Evolutionary conservation across 1,139 yeast species (phyloP), one percentile per base, ranked within the genome.

Genomic region (Candida tetrigidarum): DNA sequence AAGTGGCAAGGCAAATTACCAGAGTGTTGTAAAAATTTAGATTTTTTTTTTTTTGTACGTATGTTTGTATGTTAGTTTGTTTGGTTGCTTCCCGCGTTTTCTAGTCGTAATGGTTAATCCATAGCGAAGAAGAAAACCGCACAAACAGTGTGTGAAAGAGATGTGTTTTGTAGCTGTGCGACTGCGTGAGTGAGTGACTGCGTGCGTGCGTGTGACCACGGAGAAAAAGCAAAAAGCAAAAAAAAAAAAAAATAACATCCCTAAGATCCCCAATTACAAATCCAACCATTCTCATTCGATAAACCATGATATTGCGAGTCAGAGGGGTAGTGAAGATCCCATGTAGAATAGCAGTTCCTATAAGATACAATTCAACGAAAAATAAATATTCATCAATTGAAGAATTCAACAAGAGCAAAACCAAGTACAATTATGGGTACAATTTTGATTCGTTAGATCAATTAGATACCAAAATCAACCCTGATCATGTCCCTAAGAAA

Each of bases 401-500:
- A 10, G 70, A 69, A 39, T 73, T 72, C 60, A 74, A 74, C 51
- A 67, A 67, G 43, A 55, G 55, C 26, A 71, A 69, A 52, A 67
- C 67, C 5, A 60, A 62, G 27, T 74, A 70, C 51, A 58, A 54
- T 39, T 74, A 63, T 55, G 74, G 74, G 3, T 55, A 60, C 39
- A 58, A 56, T 43, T 67, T 63, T 45, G 67, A 71, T 3, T 54
- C 57, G 27, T 51, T 67, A 39, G 64, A 62, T 28, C 63, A 60
- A 6, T 42, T 56, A n/a, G 59, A 53, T 38, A 49, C 53, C 16
- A 40, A 40, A 34, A 49, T 47, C 23, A 49, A 52, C 25, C 44
- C 50, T 14, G 37, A 53, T 37, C 41, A 22, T 23, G 26, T 22
- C 22, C 16, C 30, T 20, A 33, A 27, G 18, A 19, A 15, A 15